phyloP scores from a whole-genome alignment of 371 early-diverging fungal species.

The Lichtheimia ornata region DNA sequence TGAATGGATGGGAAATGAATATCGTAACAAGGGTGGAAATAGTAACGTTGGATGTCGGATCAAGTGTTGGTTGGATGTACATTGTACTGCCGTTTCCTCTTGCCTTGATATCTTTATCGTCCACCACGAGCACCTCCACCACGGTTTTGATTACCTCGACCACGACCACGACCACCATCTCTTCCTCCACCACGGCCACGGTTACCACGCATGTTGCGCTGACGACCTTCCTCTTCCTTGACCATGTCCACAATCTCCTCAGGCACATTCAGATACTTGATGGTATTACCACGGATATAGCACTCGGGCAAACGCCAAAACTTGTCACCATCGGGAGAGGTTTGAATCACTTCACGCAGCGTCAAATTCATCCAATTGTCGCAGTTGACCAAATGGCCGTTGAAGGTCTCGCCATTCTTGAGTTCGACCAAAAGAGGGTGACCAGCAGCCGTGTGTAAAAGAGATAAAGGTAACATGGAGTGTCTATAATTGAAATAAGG shows the following conservation, averaged over 20 bases:
- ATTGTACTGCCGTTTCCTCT: no score
- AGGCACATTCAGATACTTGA: slow-evolving; percentile 94
- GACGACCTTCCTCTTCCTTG: slow-evolving; percentile 66
- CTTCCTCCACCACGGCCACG: slow-evolving; percentile 61
- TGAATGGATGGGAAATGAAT: no score
- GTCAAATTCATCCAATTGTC: slow-evolving; percentile 98
- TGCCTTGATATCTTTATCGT: no score
- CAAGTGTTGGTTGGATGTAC: no score
- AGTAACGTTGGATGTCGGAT: no score
- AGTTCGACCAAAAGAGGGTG: slow-evolving; percentile 97
- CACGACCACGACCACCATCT: slow-evolving; percentile 47
- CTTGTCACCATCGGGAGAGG: slow-evolving; percentile 89
- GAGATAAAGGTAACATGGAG: slow-evolving; percentile 82
- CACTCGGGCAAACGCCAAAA: slow-evolving; percentile 93
- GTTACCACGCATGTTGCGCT: slow-evolving; percentile 41
- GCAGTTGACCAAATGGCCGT: slow-evolving; percentile 95
- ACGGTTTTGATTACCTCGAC: slow-evolving; percentile 42
- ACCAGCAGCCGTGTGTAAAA: slow-evolving; percentile 87
- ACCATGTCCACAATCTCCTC: slow-evolving; percentile 93
- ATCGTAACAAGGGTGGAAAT: no score
- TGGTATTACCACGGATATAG: slow-evolving; percentile 91
- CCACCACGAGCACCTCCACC: slow-evolving; percentile 7
- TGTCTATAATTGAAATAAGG: background rate
- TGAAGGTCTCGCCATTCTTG: slow-evolving; percentile 97
- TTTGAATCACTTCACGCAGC: slow-evolving; percentile 93